phyloP scores from a whole-genome alignment of 2,329 filamentous ascomycete species.

The Blastomyces parvus region DNA sequence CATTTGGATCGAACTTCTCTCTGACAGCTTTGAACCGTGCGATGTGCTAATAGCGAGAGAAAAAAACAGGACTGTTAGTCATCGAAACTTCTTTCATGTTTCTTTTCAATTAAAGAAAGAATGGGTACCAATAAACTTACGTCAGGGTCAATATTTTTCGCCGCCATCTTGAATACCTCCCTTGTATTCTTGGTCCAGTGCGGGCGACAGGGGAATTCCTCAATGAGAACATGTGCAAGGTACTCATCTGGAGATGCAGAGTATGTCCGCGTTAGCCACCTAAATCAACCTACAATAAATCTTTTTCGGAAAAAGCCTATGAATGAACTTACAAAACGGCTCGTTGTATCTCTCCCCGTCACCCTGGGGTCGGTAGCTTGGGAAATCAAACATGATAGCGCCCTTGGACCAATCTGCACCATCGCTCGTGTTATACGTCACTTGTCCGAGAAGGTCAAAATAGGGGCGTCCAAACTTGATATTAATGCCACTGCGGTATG shows the following conservation, averaged over 20 bases:
- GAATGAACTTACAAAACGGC: slow-evolving; percentile 35
- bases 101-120: not conserved
- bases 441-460: slow-evolving; percentile 43
- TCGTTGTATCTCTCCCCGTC: slow-evolving; percentile 43
- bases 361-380: slow-evolving; percentile 40
- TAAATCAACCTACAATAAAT: not conserved
- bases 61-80: not conserved
- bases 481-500: slow-evolving; percentile 45
- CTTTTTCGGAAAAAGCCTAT: not conserved
- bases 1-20: slow-evolving; percentile 42
- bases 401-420: slow-evolving; percentile 43
- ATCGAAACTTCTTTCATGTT: too few relatives aligned
- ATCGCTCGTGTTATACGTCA: slow-evolving; percentile 41
- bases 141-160: slow-evolving; percentile 41
- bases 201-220: slow-evolving; percentile 44
- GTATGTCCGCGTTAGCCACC: not conserved
- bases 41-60: slow-evolving; percentile 24
- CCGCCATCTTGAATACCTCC: slow-evolving; percentile 38
- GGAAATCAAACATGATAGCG: slow-evolving; percentile 48
- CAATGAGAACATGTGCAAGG: slow-evolving; percentile 39
- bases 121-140: not conserved
- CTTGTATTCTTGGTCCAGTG: slow-evolving; percentile 49
- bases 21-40: slow-evolving; percentile 42
- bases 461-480: slow-evolving; percentile 45
- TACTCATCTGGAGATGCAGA: slow-evolving; percentile 26